These are phyloP conservation scores for Eucalyptus fibrosa DNA, from an alignment of 345 rosid genomes.

Conservation along the genomic window DNA sequence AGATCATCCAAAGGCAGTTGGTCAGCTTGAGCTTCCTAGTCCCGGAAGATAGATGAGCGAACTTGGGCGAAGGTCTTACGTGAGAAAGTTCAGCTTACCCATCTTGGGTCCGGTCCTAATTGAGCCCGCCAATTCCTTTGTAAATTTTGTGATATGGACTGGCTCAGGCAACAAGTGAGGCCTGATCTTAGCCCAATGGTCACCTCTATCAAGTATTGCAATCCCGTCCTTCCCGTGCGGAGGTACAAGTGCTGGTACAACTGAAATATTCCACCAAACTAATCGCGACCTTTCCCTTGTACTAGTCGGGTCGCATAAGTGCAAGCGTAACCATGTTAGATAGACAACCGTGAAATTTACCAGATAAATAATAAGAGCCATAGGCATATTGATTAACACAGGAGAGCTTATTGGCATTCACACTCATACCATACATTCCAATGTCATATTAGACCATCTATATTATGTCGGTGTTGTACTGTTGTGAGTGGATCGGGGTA, in stretches of 20 bases:
- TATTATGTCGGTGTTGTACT: neutral
- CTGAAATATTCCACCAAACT: neutral
- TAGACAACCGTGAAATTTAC: neutral
- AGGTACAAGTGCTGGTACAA: neutral
- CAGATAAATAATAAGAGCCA: neutral
- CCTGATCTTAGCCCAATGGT: neutral
- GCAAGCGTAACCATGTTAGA: neutral
- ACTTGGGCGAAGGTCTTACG: neutral
- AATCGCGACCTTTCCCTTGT: neutral
- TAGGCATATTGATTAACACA: neutral
- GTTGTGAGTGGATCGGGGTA: neutral
- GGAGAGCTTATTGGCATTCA: neutral
- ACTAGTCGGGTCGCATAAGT: neutral
- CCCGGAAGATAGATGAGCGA: neutral
- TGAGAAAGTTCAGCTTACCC: neutral
- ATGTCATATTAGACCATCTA: neutral
- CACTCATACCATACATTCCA: neutral
- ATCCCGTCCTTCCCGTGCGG: neutral
- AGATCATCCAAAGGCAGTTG: neutral
- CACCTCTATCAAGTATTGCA: neutral
- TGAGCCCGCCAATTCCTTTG: neutral
- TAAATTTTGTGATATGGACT: neutral
- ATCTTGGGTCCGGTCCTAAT: neutral
- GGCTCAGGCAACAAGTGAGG: neutral
- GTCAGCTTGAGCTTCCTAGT: neutral